Evolutionary conservation across 177 flowering plant genomes (phyloP), one percentile per base, ranked within the genome.

Genomic region (Telopea speciosissima): DNA sequence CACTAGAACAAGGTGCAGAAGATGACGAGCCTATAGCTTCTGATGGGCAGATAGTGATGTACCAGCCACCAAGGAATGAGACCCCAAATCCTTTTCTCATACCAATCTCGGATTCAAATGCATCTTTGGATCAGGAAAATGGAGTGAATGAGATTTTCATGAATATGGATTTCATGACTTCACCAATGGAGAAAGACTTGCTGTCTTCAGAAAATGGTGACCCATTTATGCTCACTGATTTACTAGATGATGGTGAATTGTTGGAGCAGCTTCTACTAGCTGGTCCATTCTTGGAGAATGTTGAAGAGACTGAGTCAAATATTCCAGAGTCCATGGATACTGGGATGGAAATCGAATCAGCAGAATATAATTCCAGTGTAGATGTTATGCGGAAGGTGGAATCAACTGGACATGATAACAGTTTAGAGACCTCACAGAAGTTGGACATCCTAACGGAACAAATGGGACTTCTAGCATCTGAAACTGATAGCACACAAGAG

Each of bases 11-110:
- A 75, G 83, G 73, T 62, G 24, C 26, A 23, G 88, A 83, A 63
- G 80, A 70, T 68, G 72, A 25, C 49, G 82, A 81, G 42, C 60
- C 76, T 60, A 24, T 56, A 5, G 59, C 78, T 66, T 67, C 85
- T 63, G 82, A 83, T 76, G 78, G 83, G 22, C 79, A 75, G 79
- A 83, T 93, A 63, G 87, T 93, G 13, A 83, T 75, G 74, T 92
- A 92, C 73, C 88, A 86, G 78, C 89, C 82, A 17, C 81, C 77
- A 4, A 44, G n/a, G 24, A 84, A 76, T 76, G 88, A 78, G 67
- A 68, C 70, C 24, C 59, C 76, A 59, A 77, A 66, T 62, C 74
- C 86, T 61, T 70, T 73, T 49, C 63, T 65, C 40, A 28, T 73
- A 64, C 81, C 82, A 23, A 14, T 66, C 0, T 63, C 70, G 40